Conservation (phyloP, 768 basidiomycete species). For the Rhodocollybia butyracea region DNA sequence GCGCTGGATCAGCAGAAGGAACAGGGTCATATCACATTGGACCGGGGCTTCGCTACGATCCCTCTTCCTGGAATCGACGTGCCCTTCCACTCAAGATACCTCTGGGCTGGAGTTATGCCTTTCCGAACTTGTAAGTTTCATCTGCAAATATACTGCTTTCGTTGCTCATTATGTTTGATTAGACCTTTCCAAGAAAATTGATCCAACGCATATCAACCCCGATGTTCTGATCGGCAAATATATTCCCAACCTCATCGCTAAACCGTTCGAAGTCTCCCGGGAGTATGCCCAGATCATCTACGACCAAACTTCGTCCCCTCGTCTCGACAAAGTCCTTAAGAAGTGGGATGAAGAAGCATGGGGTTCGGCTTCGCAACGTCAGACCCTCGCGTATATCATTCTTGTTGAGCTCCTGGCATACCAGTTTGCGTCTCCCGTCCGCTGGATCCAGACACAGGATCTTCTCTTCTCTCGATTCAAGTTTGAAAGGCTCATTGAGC, state of each 20-base stretch:
- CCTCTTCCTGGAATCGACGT: conserved; percentile 97
- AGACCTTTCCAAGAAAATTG: conserved; percentile 99
- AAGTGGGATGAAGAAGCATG: conserved; percentile 92
- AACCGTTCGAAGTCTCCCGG: conserved; percentile 77
- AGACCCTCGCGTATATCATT: conserved; percentile 93
- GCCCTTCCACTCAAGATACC: conserved; percentile 98
- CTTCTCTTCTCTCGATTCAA: conserved; percentile 80
- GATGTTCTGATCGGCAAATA: conserved; percentile 94
- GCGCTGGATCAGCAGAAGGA: conserved; percentile 75
- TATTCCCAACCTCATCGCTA: conserved; percentile 94
- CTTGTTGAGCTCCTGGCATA: conserved; percentile 96
- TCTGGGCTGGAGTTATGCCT: conserved; percentile 98
- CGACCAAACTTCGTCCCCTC: conserved; percentile 93
- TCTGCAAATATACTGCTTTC: conserved; percentile 2
- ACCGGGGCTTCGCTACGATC: conserved; percentile 95
- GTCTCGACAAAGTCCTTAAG: conserved; percentile 91
- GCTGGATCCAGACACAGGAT: conserved; percentile 99
- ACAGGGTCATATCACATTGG: conserved; percentile 89
- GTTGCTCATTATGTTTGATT: background rate
- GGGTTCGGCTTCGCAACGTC: conserved; percentile 77
- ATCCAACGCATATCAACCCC: conserved; percentile 85
- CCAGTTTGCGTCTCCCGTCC: conserved; percentile 97
- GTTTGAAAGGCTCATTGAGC: conserved; percentile 92
- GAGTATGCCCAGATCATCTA: conserved; percentile 95
- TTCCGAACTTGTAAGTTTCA: conserved; percentile 87